Percentiles rank a stretch among this genome's conserved stretches.
Evolutionary conservation across 345 rosid species (phyloP).

Genomic region (Turritis glabra): DNA sequence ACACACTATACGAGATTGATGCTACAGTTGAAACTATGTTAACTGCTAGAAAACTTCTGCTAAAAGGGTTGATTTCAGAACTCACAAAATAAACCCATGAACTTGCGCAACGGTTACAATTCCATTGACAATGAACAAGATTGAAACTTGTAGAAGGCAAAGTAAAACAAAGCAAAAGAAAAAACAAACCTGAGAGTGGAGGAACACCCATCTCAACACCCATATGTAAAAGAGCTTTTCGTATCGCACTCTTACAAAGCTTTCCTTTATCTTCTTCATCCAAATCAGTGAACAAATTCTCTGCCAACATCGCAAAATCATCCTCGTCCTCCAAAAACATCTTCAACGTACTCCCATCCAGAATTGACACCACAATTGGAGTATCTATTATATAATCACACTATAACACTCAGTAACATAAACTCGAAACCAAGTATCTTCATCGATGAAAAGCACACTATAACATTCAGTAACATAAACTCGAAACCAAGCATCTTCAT

Average conservation of each 20-base stretch:
- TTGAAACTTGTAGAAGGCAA: not conserved
- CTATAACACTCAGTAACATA: not conserved
- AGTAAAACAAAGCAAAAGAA: slow-evolving; percentile 1
- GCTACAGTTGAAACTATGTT: not conserved
- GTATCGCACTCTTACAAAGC: slow-evolving; percentile 59
- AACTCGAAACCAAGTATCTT: not conserved
- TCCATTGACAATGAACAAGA: not conserved
- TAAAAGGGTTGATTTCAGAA: not conserved
- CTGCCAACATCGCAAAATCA: slow-evolving; percentile 93
- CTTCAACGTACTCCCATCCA: slow-evolving; percentile 70
- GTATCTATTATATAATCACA: slow-evolving; percentile 46
- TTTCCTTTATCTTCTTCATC: slow-evolving; percentile 83
- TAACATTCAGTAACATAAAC: too few species aligned
- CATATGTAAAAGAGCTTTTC: slow-evolving; percentile 66
- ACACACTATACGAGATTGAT: not conserved
- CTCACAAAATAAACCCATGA: not conserved
- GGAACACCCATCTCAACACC: slow-evolving; percentile 92
- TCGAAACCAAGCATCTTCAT: too few species aligned
- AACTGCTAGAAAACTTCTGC: not conserved
- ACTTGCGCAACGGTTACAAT: not conserved
- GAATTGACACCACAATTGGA: slow-evolving; percentile 61
- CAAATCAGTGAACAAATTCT: slow-evolving; percentile 82
- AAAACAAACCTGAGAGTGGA: slow-evolving; percentile 65
- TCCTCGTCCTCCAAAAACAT: slow-evolving; percentile 81
- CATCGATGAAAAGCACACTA: too few species aligned